Evolutionary conservation across 352 stramenopile species (phyloP), one percentile per base, ranked within the genome.

Genomic region (Lagenidium giganteum): DNA sequence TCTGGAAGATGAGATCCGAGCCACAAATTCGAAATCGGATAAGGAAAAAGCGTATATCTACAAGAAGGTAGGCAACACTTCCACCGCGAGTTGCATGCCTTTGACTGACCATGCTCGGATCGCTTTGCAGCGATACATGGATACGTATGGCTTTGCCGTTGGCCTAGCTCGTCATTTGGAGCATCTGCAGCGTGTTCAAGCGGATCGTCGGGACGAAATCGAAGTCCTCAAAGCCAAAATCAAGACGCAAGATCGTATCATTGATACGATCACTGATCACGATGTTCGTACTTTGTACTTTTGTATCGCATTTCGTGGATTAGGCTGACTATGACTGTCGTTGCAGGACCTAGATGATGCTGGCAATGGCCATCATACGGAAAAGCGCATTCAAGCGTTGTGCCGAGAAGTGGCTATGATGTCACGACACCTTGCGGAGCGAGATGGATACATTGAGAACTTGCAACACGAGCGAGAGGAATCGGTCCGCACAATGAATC

Each of bases 121-220:
- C 21, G 2, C 4, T 21, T 31, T 39, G n/a, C 30, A 89, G 74
- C 65, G 68, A 16, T 90, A 87, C 42, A 74, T 70, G 13, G 78
- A 90, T 23, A 78, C 64, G 33, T 87, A 87, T 26, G 73, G 74
- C 32, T 57, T 84, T 22, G 68, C 65, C 1, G 74, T 81, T 9
- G 45, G 61, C 5, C 42, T 86, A 6, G 51, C 74, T 16, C 64
- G 65, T 5, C 72, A 69, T 25, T 50, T 84, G 16, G 60, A 61
- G 21, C 35, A 57, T 11, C 51, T 90, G 17, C 67, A 87, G 39
- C 58, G 63, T 5, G 40, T 57, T 39, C 61, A 54, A 6, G 24
- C 51, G 1, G 56, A 67, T 21, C 68, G 70, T 16, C 61, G 64
- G 32, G 51, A 61, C 23, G 67, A 82, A 45, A 48, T 85, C 14